phyloP scores from a whole-genome alignment of 164 flowering plant genomes.

The Stephania japonica region DNA sequence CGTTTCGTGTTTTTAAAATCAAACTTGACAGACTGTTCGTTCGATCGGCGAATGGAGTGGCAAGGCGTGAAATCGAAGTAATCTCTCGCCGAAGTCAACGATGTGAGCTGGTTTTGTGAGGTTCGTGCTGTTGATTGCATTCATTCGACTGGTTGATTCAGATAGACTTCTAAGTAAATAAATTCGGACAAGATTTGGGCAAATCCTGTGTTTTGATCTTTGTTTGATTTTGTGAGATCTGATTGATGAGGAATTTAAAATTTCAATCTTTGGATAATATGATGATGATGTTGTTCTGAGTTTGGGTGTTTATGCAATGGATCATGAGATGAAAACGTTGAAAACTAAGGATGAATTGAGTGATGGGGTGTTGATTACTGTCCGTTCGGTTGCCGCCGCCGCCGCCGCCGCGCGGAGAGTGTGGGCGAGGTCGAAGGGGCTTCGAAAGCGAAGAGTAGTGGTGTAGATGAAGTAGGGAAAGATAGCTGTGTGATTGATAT shows the following conservation, averaged over 20 bases:
- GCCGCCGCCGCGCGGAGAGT: no score
- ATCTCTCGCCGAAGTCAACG: not conserved
- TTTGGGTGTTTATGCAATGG: not conserved
- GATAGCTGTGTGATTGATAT: constrained; percentile 36
- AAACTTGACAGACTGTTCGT: not conserved
- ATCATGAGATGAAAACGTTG: constrained; percentile 4
- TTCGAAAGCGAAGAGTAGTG: constrained; percentile 6
- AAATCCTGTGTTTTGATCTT: no score
- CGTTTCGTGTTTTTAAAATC: not conserved
- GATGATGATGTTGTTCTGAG: not conserved
- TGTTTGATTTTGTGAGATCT: not conserved
- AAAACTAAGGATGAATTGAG: not conserved
- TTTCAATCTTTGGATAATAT: not conserved
- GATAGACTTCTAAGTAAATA: no score
- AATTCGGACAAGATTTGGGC: no score
- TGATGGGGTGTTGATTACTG: not conserved
- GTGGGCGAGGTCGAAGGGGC: no score
- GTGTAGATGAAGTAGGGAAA: constrained; percentile 19
- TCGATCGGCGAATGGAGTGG: not conserved
- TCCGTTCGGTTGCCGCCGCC: not conserved
- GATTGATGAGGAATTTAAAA: not conserved
- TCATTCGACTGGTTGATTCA: no score
- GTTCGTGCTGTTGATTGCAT: not conserved
- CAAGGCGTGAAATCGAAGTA: not conserved
- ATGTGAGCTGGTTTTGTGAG: not conserved